Percentiles rank a stretch among this genome's conserved stretches.
These are phyloP conservation scores for Toxicodendron radicans DNA, from an alignment of 345 rosid species.

Conservation along the genomic window DNA sequence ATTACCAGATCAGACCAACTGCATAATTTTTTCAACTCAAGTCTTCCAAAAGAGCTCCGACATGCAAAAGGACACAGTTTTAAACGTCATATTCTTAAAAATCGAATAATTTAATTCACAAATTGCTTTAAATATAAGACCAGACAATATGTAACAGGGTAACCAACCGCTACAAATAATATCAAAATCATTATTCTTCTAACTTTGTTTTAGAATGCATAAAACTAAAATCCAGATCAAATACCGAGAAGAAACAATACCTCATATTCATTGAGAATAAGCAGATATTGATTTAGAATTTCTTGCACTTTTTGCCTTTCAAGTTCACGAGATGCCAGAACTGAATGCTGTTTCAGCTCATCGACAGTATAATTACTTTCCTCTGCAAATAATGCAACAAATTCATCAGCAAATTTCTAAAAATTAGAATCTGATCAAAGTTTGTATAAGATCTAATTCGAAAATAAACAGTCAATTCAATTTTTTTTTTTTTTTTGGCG, in stretches of 20 bases:
- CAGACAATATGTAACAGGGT: background rate
- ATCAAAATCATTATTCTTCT: background rate
- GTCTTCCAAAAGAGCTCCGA: background rate
- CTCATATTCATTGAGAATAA: constrained; percentile 59
- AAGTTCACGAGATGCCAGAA: constrained; percentile 40
- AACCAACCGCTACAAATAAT: background rate
- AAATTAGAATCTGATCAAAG: background rate
- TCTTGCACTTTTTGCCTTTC: constrained; percentile 57
- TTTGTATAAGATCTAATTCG: background rate
- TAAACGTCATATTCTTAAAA: background rate
- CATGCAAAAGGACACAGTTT: background rate
- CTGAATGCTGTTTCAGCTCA: constrained; percentile 36
- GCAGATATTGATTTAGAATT: constrained; percentile 48
- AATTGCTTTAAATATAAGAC: background rate
- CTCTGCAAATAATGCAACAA: constrained; percentile 31
- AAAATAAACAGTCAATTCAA: background rate
- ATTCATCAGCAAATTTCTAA: background rate
- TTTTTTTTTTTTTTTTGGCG: too few species aligned
- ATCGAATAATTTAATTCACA: background rate
- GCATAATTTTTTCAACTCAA: background rate
- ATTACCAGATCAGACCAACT: background rate
- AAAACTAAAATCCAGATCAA: constrained; percentile 10
- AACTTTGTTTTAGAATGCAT: background rate
- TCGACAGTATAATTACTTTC: constrained; percentile 38
- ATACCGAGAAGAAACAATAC: constrained; percentile 33